Base-by-base conservation (phyloP, 1,139 yeast species). In the Pichia sp. region DNA sequence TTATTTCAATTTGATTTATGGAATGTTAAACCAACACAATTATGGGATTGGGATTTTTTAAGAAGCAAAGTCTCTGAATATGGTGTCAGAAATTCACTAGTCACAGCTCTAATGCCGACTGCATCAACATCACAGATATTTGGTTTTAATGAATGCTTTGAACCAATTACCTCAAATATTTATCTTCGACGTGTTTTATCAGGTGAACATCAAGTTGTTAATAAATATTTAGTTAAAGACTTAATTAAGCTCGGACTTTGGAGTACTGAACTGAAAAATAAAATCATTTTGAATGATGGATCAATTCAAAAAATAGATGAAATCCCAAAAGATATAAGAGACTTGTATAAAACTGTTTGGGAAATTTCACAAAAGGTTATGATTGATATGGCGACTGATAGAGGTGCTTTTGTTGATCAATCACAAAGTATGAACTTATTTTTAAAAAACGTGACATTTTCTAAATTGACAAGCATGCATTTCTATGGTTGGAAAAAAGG, bases 401-500 rank as follows among this genome's bases (percentile, higher is more conserved):
- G 98, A 62, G 85, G 92, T 42, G 88, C 95, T 27, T 92, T 80
- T 69, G 83, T 92, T 63, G 98, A 92, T 68, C 98, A 92, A 68
- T 86, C 94, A 54, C 97, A 92, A 70, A 82, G 94, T 48, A 73
- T 92, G 76, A 92, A 90, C 68, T 80, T 90, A 58, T 85, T 86
- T 70, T 74, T 90, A 67, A 81, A 78, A 64, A 79, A 82, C 49
- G 97, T 97, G 44, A 86, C 97, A 1, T 82, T 86, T 82, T 95
- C 95, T 54, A 90, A 90, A 67, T 75, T 92, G 56, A 90, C 97
- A n/a, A 79, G 90, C 60, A 90, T 90, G 94, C 97, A 92, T 68
- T 92, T 92, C 72, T 88, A 90, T 66, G 96, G 96, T 41, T 92
- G 97, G 97, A 84, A 84, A 68, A 85, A 83, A 72, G 98, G 97